Base-by-base conservation (phyloP, 2,329 filamentous ascomycete species). In the Fusarium setosum region DNA sequence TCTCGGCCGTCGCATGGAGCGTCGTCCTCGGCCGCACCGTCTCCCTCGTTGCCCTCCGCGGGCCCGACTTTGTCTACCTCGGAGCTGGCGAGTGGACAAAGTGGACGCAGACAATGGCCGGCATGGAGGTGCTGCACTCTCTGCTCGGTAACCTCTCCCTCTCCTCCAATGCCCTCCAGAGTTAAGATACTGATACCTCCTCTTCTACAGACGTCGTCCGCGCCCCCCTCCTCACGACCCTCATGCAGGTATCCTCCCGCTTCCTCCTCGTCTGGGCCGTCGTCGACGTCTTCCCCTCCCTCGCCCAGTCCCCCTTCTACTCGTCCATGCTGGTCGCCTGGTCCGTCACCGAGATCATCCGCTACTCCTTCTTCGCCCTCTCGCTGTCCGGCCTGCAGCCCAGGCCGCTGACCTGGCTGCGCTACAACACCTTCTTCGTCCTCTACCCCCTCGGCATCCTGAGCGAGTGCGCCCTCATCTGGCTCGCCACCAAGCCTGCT, bases 381-480 rank as follows among this genome's bases (percentile, higher is more conserved):
- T 89, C 88, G 70, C 86, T 96, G 29, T 81, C 83, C 65, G 84
- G 87, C 24, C 75, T 80, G 60, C 87, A 91, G 26, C 92, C 94
- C 0, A 76, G 73, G 1, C 81, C 84, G 60, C 85, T 97, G 75
- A 88, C 88, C 34, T 97, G 93, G 92, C 82, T 96, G 78, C 85
- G 94, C 71, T 94, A 97, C 80, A 97, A 96, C 78, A 94, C 92
- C 8, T 99, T 99, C 80, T 93, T 93, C 72, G 81, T 97, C 34
- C 86, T 99, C 20, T 99, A 99, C 80, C 96, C 96, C 1, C 77
- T 98, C 60, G 96, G 96, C 38, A 97, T 98, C 74, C 84, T 86
- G 37, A 96, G 92, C 80, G 96, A 99, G 84, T 92, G 91, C 73
- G 88, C 86, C 79, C 85, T 97, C 73, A 89, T 98, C 51, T 93